Evolutionary conservation across 345 rosid genomes (phyloP), one percentile per base, ranked within the genome.

Genomic region (Pistacia integerrima): DNA sequence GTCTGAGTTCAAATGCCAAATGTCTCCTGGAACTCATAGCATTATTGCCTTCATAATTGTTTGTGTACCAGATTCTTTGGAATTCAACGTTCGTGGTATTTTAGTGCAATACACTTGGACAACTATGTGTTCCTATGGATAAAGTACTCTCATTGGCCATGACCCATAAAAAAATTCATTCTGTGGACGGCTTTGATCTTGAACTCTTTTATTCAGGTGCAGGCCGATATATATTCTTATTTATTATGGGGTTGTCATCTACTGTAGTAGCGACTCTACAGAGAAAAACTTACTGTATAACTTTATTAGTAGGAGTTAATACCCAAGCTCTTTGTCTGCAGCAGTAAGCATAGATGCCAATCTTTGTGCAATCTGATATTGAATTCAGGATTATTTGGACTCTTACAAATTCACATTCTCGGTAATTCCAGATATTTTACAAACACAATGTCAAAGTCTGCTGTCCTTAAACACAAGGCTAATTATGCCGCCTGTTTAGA

Each of bases 331-430:
- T 62, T 67, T 65, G 41, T 46, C 12, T 11, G 57, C 0, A 5
- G 74, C 65, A 6, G 6, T 22, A 11, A 1, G 9, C 75, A 13
- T 74, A 33, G 51, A n/a, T 44, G 63, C 28, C 67, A 28, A 25
- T 28, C 56, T 48, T 75, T 60, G 17, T 52, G 79, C 68, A 8
- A 33, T 44, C 54, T 75, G 1, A 57, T 56, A 12, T 38, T 44
- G 20, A 3, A 41, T 41, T 41, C 9, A 41, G 46, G 46, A 41
- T 41, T 41, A 41, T 22, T 46, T 72, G 59, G 61, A 13, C 20
- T 28, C 30, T 41, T 58, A 13, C 36, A 41, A 60, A 13, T 16
- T 54, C 18, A 2, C 18, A 54, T 58, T 58, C 25, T 12, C 13
- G 33, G 4, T 8, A 28, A 11, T 58, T 28, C 7, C 16, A 30